Evolutionary conservation across 1,139 yeast genomes (phyloP).

Genomic region (Candida dubliniensis): DNA sequence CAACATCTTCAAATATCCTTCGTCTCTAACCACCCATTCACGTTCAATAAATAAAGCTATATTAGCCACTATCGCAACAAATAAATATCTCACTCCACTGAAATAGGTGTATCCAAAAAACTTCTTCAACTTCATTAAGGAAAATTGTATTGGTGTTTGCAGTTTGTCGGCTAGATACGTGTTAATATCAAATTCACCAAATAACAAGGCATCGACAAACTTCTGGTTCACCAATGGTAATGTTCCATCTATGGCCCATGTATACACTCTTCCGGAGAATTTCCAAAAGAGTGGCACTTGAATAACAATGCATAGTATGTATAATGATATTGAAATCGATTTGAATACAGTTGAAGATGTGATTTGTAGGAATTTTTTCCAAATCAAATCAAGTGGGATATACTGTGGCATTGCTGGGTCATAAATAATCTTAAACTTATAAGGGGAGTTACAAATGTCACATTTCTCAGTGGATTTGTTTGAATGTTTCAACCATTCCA

Average conservation of each 20-base stretch:
- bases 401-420: conserved; percentile 67
- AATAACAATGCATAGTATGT: conserved; percentile 41
- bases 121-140: conserved; percentile 17
- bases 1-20: conserved; percentile 60
- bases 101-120: conserved; percentile 39
- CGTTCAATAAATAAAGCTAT: conserved; percentile 57
- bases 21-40: conserved; percentile 73
- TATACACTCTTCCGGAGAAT: conserved; percentile 48
- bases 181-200: conserved; percentile 41
- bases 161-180: conserved; percentile 10
- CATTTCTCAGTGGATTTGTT: conserved; percentile 66
- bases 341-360: conserved; percentile 25
- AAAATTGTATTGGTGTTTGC: conserved; percentile 9
- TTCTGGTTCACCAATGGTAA: conserved; percentile 40
- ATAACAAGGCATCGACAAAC: conserved; percentile 43
- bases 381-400: conserved; percentile 54
- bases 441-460: conserved; percentile 85
- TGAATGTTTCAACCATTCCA: conserved; percentile 79
- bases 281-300: conserved; percentile 63
- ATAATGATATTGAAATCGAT: conserved; percentile 31
- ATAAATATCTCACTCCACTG: conserved; percentile 40
- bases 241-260: conserved; percentile 55
- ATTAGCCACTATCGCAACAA: conserved; percentile 41
- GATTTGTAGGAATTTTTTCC: conserved; percentile 37
- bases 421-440: conserved; percentile 70